These are phyloP conservation scores for Polyporus tsugae DNA, from an alignment of 1,284 basidiomycete genomes.

Conservation along the genomic window DNA sequence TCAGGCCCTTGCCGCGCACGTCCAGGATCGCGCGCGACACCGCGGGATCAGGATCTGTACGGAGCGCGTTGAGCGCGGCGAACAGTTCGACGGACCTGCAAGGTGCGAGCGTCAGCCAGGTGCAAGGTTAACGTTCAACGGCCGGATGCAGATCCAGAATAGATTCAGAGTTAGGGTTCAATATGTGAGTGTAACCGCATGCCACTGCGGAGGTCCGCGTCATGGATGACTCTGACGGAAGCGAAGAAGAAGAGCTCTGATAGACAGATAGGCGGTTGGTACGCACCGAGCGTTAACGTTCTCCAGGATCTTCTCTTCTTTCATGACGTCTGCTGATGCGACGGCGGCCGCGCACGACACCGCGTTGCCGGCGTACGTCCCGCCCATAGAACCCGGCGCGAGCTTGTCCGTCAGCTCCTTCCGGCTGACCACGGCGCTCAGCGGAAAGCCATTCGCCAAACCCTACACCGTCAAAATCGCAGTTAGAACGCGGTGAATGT, in stretches of 20 bases:
- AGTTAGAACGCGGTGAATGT: too few species aligned
- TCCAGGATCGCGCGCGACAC: constrained; percentile 72
- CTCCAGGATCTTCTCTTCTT: constrained; percentile 78
- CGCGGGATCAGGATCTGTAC: constrained; percentile 59
- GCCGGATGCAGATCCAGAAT: neutral
- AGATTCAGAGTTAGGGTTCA: neutral
- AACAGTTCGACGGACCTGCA: constrained; percentile 80
- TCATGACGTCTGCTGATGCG: constrained; percentile 82
- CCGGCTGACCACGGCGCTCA: constrained; percentile 86
- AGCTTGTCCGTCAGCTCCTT: constrained; percentile 87
- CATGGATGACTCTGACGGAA: neutral
- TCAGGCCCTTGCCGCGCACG: constrained; percentile 81
- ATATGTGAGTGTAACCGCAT: neutral
- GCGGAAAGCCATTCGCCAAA: constrained; percentile 93
- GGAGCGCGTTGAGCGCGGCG: constrained; percentile 62
- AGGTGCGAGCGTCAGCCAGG: neutral
- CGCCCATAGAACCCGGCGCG: constrained; percentile 86
- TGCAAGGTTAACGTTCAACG: neutral
- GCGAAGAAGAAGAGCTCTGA: neutral
- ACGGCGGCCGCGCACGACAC: constrained; percentile 89
- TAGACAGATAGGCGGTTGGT: constrained; percentile 2
- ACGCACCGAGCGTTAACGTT: constrained; percentile 79
- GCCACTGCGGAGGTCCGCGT: neutral
- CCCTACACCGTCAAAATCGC: constrained; percentile 55
- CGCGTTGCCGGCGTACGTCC: constrained; percentile 91